Base-by-base conservation (phyloP, 2,329 filamentous ascomycete genomes). In the Daldinia eschscholtzii region DNA sequence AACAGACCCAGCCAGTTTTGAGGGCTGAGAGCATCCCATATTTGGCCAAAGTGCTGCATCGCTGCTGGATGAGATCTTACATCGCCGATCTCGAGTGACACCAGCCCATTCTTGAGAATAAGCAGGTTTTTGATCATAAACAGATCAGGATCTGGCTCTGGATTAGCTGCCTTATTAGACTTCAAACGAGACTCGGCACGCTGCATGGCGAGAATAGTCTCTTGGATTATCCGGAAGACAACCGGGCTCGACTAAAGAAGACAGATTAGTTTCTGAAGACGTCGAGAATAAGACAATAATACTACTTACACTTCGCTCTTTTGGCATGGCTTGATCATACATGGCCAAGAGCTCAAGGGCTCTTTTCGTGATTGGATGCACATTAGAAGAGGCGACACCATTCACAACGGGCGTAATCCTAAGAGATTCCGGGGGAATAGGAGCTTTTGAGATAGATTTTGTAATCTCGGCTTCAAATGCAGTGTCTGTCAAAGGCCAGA, bases 91-190 rank as follows among this genome's bases (percentile, higher is more conserved):
- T 99, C 96, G 69, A 99, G 94, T 9, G 94, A 94, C 28, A 99
- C 90, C 58, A 99, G 92, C 78, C 98, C 93, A 78, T 98, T 97
- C 80, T 98, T 98, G 58, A 99, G 88, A 57, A 98, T 91, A 57
- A 99, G 91, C 1, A 99, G 87, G 78, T 99, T 97, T 74, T 95
- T 96, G 75, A 99, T 91, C 76, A 98, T 90, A 81, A 99, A 99
- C 4, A 99, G 86, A 73, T 97, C 92, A 0, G 92, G 88, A 77
- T 98, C 94, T 6, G 91, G 86, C 1, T 88, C 86, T 1, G 78
- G 78, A 50, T 75, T 78, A 23, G 86, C 84, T 63, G 80, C 76
- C 71, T 84, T 86, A 70, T 88, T 89, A 39, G 86, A 86, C 63
- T 89, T 87, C 73, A 97, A 91, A 67, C 88, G 88, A 5, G 86